phyloP scores from a whole-genome alignment of 2,329 filamentous ascomycete genomes.

The Botrytis galanthina region DNA sequence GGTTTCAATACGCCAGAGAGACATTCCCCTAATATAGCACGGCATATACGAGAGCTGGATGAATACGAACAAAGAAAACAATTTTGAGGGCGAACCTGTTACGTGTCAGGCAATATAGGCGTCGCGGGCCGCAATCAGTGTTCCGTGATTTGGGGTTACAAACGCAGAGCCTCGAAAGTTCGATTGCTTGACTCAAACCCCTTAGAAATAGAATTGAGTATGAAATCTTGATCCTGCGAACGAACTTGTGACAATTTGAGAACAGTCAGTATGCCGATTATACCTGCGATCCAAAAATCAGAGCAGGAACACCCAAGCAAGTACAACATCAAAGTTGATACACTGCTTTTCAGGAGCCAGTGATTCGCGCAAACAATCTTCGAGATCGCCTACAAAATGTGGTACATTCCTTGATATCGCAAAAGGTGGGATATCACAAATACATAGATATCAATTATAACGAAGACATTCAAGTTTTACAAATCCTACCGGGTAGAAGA shows the following conservation, averaged over 20 bases:
- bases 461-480: conserved; percentile 25
- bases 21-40: background rate
- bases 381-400: background rate
- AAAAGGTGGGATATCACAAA: background rate
- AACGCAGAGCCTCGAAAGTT: conserved; percentile 8
- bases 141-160: background rate
- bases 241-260: background rate
- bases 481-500: conserved; percentile 11
- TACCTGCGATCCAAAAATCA: background rate
- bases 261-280: background rate
- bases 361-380: background rate
- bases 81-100: background rate
- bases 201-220: background rate
- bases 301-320: background rate
- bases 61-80: background rate
- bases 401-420: background rate
- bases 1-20: background rate
- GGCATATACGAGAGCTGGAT: background rate
- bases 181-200: background rate
- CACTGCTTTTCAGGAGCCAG: background rate
- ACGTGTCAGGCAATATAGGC: background rate
- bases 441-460: conserved; percentile 19
- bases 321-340: background rate
- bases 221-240: background rate
- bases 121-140: background rate